Evolutionary conservation across 768 basidiomycete species (phyloP).

Genomic region (Asterophora lycoperdoides): DNA sequence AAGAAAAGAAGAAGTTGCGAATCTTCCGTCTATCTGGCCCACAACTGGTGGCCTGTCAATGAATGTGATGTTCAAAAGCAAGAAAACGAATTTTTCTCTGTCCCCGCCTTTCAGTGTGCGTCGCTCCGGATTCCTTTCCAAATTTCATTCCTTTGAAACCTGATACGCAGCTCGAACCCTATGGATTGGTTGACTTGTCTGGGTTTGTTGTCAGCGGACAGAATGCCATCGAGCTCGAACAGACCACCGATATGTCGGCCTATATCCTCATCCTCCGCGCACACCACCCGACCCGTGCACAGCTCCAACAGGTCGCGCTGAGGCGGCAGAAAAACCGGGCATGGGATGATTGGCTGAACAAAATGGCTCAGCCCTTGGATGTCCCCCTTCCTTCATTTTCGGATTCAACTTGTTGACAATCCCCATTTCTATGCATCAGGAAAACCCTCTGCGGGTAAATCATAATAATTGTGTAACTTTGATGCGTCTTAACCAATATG

Average conservation of each 20-base stretch:
- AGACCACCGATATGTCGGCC: slow-evolving; percentile 39
- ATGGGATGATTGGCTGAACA: slow-evolving; percentile 40
- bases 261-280: slow-evolving; percentile 44
- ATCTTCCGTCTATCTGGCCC: slow-evolving; percentile 42
- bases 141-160: background rate
- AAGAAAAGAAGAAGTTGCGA: slow-evolving; percentile 19
- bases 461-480: no score
- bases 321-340: slow-evolving; percentile 29
- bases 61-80: slow-evolving; percentile 27
- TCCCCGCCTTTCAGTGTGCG: slow-evolving; percentile 40
- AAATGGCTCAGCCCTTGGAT: slow-evolving; percentile 31
- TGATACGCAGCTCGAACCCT: slow-evolving; percentile 36
- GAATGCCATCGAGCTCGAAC: slow-evolving; percentile 42
- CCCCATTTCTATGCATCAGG: no score
- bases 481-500: no score
- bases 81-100: slow-evolving; percentile 30
- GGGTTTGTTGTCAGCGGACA: slow-evolving; percentile 35
- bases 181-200: slow-evolving; percentile 50
- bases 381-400: slow-evolving; percentile 17
- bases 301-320: slow-evolving; percentile 33
- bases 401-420: no score
- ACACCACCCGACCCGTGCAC: slow-evolving; percentile 45
- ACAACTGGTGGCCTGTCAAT: slow-evolving; percentile 30
- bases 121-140: background rate
- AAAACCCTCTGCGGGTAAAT: no score